Conservation (phyloP, 139 green algal species). For the Chlamydomonas sphaeroides region DNA sequence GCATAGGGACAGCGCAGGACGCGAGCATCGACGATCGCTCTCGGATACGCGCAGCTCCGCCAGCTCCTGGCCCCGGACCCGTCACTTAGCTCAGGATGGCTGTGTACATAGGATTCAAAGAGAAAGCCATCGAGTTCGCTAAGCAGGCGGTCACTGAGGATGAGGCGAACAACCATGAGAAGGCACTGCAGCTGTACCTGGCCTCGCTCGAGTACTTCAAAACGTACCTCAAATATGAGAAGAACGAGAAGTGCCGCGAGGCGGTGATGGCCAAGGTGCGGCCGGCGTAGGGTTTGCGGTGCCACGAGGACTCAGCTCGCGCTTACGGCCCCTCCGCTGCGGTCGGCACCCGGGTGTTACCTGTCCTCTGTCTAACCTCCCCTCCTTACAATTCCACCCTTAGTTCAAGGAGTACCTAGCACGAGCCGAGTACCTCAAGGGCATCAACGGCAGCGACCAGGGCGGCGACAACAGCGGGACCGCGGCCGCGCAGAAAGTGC, state of each 20-base stretch:
- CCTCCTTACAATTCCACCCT: no score
- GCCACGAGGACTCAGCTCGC: no score
- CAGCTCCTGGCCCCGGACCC: no score
- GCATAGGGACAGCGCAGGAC: no score
- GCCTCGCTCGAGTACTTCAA: conserved; percentile 62
- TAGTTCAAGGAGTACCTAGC: conserved; percentile 96
- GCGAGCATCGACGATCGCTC: no score
- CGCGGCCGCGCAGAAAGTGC: conserved; percentile 54
- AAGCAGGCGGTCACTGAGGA: conserved; percentile 83
- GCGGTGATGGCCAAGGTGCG: conserved; percentile 64
- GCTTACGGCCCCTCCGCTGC: no score
- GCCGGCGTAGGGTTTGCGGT: neutral
- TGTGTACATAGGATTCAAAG: conserved; percentile 57
- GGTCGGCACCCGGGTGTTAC: no score
- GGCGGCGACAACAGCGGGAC: conserved; percentile 37
- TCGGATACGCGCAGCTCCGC: no score
- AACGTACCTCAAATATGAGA: conserved; percentile 70
- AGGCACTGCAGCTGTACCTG: conserved; percentile 53
- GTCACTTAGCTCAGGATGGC: conserved; percentile 16
- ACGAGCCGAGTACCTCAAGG: conserved; percentile 93
- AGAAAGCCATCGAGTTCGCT: conserved; percentile 74
- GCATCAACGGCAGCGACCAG: conserved; percentile 60
- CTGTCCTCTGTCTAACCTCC: no score
- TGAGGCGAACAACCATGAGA: conserved; percentile 78
- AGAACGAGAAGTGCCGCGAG: conserved; percentile 62